Percentiles rank a stretch among this genome's conserved stretches.
Evolutionary conservation across 106 monocot species (phyloP).

Genomic region (Dendrobium officinale): DNA sequence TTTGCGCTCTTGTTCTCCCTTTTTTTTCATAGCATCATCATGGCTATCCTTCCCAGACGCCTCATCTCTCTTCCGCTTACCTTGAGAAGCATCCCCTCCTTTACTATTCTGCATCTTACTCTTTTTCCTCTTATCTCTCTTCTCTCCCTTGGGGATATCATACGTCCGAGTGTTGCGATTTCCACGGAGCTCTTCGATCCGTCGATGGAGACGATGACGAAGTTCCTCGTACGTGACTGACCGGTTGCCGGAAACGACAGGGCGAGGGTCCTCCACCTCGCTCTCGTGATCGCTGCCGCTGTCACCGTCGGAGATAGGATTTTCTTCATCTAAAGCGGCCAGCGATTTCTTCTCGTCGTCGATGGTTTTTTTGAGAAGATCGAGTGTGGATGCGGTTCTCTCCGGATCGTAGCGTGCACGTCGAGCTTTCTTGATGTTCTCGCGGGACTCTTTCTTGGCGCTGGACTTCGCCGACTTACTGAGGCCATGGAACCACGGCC

Average conservation of each 20-base stretch:
- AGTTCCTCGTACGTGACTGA: slow-evolving; percentile 83
- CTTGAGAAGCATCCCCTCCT: background rate
- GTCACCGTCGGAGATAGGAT: background rate
- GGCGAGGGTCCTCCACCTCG: background rate
- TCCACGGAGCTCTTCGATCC: slow-evolving; percentile 62
- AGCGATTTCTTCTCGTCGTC: slow-evolving; percentile 10
- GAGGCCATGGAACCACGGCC: slow-evolving; percentile 74
- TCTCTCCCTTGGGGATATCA: background rate
- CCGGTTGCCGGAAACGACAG: slow-evolving; percentile 7
- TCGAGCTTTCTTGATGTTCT: slow-evolving; percentile 66
- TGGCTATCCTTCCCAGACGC: slow-evolving; percentile 5
- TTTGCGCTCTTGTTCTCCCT: slow-evolving; percentile 15
- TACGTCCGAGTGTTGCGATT: slow-evolving; percentile 39
- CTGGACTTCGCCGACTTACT: slow-evolving; percentile 62
- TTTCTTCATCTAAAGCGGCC: background rate
- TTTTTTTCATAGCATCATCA: slow-evolving; percentile 18
- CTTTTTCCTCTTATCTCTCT: slow-evolving; percentile 16
- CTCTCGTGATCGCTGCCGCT: slow-evolving; percentile 7
- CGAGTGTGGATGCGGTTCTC: slow-evolving; percentile 48
- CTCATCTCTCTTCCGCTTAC: slow-evolving; percentile 36
- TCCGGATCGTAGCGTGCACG: slow-evolving; percentile 63
- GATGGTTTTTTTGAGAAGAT: slow-evolving; percentile 44
- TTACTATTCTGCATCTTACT: slow-evolving; percentile 8
- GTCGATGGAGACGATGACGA: slow-evolving; percentile 42
- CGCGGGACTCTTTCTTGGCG: slow-evolving; percentile 58